Conservation (phyloP, 2,329 filamentous ascomycete species). For the Cryphonectria nitschkei region DNA sequence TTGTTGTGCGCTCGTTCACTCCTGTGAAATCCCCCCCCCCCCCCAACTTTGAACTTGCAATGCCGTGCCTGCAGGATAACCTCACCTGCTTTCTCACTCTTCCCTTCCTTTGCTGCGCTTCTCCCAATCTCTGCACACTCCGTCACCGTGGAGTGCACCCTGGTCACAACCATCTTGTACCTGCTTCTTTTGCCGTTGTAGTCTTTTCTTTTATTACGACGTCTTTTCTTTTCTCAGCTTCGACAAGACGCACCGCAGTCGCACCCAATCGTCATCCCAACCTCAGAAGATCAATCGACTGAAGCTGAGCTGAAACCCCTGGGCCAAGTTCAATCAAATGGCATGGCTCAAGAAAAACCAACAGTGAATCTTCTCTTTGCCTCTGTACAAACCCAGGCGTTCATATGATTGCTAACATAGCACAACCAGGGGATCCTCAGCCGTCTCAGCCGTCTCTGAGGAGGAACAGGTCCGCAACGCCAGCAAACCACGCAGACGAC, state of each 20-base stretch:
- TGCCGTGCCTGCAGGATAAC: neutral
- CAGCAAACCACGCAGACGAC: neutral
- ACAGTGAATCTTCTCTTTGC: neutral
- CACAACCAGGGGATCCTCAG: slow-evolving; percentile 13
- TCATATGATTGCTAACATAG: slow-evolving; percentile 4
- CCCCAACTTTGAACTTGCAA: neutral
- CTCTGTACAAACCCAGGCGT: neutral
- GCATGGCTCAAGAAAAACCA: slow-evolving; percentile 15
- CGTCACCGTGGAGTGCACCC: neutral
- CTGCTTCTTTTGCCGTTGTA: neutral
- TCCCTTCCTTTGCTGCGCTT: neutral
- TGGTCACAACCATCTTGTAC: neutral
- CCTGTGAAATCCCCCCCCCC: neutral
- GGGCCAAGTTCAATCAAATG: neutral
- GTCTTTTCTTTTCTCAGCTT: neutral
- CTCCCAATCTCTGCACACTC: neutral
- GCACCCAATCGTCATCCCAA: neutral
- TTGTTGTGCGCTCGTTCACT: neutral
- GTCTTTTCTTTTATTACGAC: neutral
- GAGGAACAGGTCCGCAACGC: neutral
- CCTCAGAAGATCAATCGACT: neutral
- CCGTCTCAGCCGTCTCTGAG: slow-evolving; percentile 15
- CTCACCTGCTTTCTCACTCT: neutral
- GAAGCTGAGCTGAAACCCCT: neutral
- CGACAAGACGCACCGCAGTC: neutral